Base-by-base conservation (phyloP, 2,329 filamentous ascomycete genomes). In the Furcasterigmium furcatum region DNA sequence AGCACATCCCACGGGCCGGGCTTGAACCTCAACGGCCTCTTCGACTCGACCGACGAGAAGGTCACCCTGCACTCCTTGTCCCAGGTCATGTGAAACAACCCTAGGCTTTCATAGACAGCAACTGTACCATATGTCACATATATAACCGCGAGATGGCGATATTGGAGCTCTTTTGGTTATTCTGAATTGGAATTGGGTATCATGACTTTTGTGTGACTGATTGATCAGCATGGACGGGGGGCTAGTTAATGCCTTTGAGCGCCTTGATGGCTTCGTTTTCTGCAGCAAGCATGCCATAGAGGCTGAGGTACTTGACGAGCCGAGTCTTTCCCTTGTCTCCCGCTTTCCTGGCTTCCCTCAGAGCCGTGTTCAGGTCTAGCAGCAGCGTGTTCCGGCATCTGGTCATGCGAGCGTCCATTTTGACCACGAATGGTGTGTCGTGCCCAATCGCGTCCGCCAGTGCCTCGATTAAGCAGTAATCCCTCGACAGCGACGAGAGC, bases 1-100 rank as follows among this genome's bases (percentile, higher is more conserved):
- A 92, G 88, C 72, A 90, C 91, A 12, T 95, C 92, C 7, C 78
- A 94, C 60, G 84, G 87, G 2, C 91, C 94, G 2, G 92, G 90
- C 1, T 82, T 99, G 72, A 90, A 85, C 62, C 70, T 99, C 63
- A 95, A 81, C 62, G 92, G 91, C 46, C 82, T 86, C 45, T 87
- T 94, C 64, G 82, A 71, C 57, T 74, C 84, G 44, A 73, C 77
- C 5, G 76, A 80, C 48, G 81, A 81, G 49, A 71, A 68, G 41
- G 64, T 86, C 40, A 71, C 73, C 38, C 69, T 76, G 21, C 73
- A 69, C 38, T 67, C 79, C 50, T 58, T 85, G 55, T 68, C 73
- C 43, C 72, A 71, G 19, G 69, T 73, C 49, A 82, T 80, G 73
- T 80, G 76, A 69, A 55, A 43, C n/a, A 22, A 34, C 32, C 35